A percentile compares a stretch with the other conserved stretches of the same genome.
Conservation (phyloP, 768 basidiomycete genomes). For the Tulasnella sp. region DNA sequence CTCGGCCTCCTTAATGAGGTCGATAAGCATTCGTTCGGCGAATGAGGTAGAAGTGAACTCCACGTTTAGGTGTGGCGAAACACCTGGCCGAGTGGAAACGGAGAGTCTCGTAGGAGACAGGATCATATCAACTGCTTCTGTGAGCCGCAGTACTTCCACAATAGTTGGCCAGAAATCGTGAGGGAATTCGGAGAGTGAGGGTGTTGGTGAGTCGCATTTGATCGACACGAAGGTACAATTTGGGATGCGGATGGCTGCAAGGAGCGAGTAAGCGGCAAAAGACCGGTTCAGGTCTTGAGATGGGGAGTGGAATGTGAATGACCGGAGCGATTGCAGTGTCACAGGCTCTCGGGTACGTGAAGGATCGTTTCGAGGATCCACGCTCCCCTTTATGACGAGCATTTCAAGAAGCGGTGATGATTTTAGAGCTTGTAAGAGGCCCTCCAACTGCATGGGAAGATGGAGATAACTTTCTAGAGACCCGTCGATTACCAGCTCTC, state of each 20-base stretch:
- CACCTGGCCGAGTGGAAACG: neutral
- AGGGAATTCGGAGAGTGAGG: neutral
- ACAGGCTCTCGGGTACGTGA: neutral
- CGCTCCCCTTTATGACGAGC: neutral
- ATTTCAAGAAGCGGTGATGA: neutral
- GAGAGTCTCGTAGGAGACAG: neutral
- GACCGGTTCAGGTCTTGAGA: too few species aligned
- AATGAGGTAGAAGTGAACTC: neutral
- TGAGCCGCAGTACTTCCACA: neutral
- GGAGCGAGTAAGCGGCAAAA: neutral
- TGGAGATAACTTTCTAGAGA: neutral
- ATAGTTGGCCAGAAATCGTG: neutral
- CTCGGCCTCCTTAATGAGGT: neutral
- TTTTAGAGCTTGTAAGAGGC: neutral
- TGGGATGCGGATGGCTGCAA: neutral
- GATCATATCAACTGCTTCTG: neutral
- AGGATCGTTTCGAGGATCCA: neutral
- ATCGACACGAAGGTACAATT: neutral
- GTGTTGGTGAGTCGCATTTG: neutral
- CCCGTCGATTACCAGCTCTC: neutral
- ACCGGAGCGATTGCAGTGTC: neutral
- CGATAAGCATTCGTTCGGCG: neutral
- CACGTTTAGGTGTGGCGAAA: neutral
- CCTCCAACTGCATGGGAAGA: neutral
- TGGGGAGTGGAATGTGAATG: neutral